phyloP scores from a whole-genome alignment of 352 stramenopile genomes.

The Pythium rishiriense region DNA sequence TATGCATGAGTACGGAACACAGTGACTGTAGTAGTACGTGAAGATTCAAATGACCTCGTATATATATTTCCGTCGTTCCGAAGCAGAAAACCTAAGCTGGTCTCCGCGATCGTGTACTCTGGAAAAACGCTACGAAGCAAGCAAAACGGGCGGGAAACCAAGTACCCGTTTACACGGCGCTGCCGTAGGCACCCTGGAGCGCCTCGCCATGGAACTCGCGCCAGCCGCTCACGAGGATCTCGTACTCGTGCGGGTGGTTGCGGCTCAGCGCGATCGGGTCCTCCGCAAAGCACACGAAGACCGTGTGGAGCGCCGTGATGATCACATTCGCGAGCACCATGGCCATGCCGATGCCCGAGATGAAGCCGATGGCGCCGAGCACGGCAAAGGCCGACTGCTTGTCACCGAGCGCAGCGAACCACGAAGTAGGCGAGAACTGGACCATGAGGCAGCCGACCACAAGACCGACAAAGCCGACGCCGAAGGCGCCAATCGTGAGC shows the following conservation, averaged over 20 bases:
- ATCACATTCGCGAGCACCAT: slow-evolving; percentile 84
- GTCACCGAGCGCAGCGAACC: slow-evolving; percentile 58
- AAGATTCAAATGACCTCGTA: slow-evolving; percentile 1
- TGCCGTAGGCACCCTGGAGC: slow-evolving; percentile 67
- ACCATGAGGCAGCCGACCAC: slow-evolving; percentile 70
- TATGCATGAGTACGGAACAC: slow-evolving; percentile 10
- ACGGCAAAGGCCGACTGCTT: slow-evolving; percentile 47
- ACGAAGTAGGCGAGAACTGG: slow-evolving; percentile 58
- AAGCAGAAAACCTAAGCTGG: not conserved
- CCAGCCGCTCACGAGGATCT: slow-evolving; percentile 72
- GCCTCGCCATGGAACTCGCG: slow-evolving; percentile 81
- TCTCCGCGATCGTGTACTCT: not conserved
- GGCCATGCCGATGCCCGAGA: slow-evolving; percentile 79
- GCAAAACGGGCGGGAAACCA: not conserved
- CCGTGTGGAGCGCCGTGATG: slow-evolving; percentile 80
- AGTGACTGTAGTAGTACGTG: not conserved
- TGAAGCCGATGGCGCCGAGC: slow-evolving; percentile 72
- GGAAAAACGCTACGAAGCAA: not conserved
- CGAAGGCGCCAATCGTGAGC: slow-evolving; percentile 79
- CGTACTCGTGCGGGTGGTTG: slow-evolving; percentile 83
- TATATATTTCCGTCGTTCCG: not conserved
- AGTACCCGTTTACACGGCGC: slow-evolving; percentile 49
- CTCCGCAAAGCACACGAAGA: slow-evolving; percentile 89
- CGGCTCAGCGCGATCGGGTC: slow-evolving; percentile 81
- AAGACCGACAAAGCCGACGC: slow-evolving; percentile 77